Percentiles rank a stretch among this genome's conserved stretches.
Conservation (phyloP, 75 land plant species). For the Selaginella moellendorffii region DNA sequence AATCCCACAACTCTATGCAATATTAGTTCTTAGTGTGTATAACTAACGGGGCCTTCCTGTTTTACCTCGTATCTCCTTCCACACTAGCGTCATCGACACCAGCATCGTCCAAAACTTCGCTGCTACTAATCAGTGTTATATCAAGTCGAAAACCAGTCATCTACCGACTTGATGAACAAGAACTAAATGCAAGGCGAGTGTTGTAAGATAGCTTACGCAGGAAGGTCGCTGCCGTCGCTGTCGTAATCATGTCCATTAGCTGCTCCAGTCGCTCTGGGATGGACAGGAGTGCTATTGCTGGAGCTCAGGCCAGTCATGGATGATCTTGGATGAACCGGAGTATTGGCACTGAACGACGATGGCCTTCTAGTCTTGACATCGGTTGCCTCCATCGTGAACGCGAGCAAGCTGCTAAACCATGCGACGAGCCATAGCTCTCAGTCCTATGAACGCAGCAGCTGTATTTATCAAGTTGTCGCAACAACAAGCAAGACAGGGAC, state of each 20-base stretch:
- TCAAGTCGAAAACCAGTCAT: neutral
- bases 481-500: no score
- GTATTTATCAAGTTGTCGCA: no score
- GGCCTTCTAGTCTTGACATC: neutral
- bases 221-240: constrained; percentile 67
- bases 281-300: constrained; percentile 37
- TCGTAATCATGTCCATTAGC: constrained; percentile 74
- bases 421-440: no score
- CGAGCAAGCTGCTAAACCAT: no score
- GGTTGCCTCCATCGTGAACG: neutral
- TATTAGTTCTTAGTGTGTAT: neutral
- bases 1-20: neutral
- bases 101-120: neutral
- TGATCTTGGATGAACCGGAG: neutral
- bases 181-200: neutral
- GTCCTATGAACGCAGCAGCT: no score
- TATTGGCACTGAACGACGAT: neutral
- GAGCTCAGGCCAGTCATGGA: constrained; percentile 17
- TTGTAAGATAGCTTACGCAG: constrained; percentile 48
- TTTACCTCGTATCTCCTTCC: neutral
- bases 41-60: neutral
- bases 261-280: constrained; percentile 26
- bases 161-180: no score
- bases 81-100: neutral
- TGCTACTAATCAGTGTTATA: neutral